Conservation (phyloP, 805 yeast genomes). For the Ogataea neopini region DNA sequence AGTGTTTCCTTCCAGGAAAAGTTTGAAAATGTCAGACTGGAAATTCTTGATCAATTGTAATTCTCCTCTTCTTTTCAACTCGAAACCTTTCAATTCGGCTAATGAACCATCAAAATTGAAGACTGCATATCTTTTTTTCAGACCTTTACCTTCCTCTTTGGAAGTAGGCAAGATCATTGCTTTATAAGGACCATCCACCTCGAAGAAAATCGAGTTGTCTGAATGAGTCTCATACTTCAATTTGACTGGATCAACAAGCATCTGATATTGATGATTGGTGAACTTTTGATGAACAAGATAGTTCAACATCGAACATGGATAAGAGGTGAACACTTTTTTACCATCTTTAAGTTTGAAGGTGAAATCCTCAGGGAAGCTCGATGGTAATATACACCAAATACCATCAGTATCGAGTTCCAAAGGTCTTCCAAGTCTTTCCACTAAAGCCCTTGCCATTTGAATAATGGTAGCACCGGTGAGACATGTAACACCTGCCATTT, state of each 20-base stretch:
- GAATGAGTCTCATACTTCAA: slow-evolving; percentile 73
- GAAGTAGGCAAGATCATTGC: slow-evolving; percentile 98
- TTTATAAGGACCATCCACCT: slow-evolving; percentile 97
- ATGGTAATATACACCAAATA: slow-evolving; percentile 97
- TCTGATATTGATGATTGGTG: slow-evolving; percentile 94
- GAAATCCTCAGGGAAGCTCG: slow-evolving; percentile 89
- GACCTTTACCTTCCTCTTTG: slow-evolving; percentile 94
- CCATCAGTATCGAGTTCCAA: slow-evolving; percentile 98
- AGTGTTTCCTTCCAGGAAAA: slow-evolving; percentile 82
- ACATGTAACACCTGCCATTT: slow-evolving; percentile 99
- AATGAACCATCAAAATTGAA: slow-evolving; percentile 91
- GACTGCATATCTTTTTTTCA: slow-evolving; percentile 95
- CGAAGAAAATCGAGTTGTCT: slow-evolving; percentile 95
- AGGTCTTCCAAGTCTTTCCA: slow-evolving; percentile 93
- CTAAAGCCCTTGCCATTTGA: slow-evolving; percentile 92
- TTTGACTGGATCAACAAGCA: slow-evolving; percentile 66
- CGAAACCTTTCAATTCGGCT: slow-evolving; percentile 97
- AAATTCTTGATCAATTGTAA: slow-evolving; percentile 89
- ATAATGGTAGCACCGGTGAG: slow-evolving; percentile 96
- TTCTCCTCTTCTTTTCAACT: slow-evolving; percentile 95
- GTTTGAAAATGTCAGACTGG: slow-evolving; percentile 90
- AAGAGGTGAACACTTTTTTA: slow-evolving; percentile 72
- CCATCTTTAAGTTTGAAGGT: slow-evolving; percentile 73
- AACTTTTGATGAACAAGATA: slow-evolving; percentile 87
- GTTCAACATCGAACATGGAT: slow-evolving; percentile 96